phyloP scores from a whole-genome alignment of 2,329 filamentous ascomycete genomes.

The Arthrinium phaeospermum region DNA sequence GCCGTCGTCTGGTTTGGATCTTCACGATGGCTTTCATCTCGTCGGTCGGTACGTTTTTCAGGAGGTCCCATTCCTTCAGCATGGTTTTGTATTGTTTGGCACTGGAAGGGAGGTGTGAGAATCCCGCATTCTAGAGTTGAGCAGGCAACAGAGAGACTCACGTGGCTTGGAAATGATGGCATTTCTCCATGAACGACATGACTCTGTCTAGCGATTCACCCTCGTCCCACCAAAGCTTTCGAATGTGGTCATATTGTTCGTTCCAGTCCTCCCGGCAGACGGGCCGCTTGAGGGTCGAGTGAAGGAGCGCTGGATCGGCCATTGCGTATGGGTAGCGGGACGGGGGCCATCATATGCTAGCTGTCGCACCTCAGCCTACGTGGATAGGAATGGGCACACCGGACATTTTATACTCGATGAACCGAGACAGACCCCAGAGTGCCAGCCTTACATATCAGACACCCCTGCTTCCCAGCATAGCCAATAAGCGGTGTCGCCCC shows the following conservation, averaged over 20 bases:
- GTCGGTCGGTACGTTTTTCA: constrained; percentile 4
- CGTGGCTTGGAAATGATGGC: background rate
- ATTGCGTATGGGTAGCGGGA: background rate
- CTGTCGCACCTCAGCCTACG: background rate
- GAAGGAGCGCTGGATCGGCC: background rate
- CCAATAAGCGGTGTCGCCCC: background rate
- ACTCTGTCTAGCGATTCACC: background rate
- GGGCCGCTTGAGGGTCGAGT: background rate
- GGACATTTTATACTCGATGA: background rate
- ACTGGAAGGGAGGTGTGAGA: background rate
- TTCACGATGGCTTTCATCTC: constrained; percentile 10
- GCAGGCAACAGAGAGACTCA: background rate
- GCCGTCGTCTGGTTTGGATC: background rate
- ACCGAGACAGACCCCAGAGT: background rate
- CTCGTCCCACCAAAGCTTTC: background rate
- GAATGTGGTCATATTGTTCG: background rate
- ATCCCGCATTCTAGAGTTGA: background rate
- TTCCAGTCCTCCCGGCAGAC: background rate
- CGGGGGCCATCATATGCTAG: background rate
- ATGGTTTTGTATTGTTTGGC: background rate
- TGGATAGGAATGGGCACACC: background rate
- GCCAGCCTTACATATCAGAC: background rate
- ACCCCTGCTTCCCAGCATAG: background rate
- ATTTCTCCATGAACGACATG: constrained; percentile 11
- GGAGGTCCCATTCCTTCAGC: background rate